Conservation (phyloP, 2,329 filamentous ascomycete genomes). For the Arthrocladium fulminans region DNA sequence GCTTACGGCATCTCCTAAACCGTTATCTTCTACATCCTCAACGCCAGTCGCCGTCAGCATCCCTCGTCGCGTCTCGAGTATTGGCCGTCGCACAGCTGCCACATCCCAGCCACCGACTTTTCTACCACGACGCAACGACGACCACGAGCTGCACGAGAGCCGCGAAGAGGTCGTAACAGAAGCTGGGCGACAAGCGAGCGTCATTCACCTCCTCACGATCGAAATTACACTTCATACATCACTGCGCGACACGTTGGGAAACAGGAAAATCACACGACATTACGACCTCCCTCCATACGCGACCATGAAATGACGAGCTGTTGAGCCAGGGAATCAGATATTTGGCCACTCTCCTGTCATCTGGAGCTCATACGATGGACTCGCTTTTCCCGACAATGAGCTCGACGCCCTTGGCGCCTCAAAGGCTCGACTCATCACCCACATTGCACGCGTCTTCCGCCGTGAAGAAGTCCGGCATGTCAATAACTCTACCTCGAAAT, state of each 20-base stretch:
- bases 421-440: slow-evolving; percentile 17
- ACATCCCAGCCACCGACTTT: slow-evolving; percentile 1
- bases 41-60: not conserved
- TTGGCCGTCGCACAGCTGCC: not conserved
- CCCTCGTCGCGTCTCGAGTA: not conserved
- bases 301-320: not conserved
- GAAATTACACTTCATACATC: not conserved
- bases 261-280: not conserved
- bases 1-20: not conserved
- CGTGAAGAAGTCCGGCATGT: slow-evolving; percentile 32
- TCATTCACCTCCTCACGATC: too few species aligned
- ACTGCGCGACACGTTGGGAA: not conserved
- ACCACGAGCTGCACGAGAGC: not conserved
- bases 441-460: slow-evolving; percentile 21
- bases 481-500: slow-evolving; percentile 40
- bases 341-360: not conserved
- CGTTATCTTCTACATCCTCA: not conserved
- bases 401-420: slow-evolving; percentile 1
- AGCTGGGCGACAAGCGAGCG: too few species aligned
- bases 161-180: not conserved
- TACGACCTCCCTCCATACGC: not conserved
- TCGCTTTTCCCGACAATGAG: not conserved
- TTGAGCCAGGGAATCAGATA: not conserved
- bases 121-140: not conserved
- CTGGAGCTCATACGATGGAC: not conserved